These are phyloP conservation scores for Arthrobotrys entomopaga DNA, from an alignment of 2,329 filamentous ascomycete species.

Conservation along the genomic window DNA sequence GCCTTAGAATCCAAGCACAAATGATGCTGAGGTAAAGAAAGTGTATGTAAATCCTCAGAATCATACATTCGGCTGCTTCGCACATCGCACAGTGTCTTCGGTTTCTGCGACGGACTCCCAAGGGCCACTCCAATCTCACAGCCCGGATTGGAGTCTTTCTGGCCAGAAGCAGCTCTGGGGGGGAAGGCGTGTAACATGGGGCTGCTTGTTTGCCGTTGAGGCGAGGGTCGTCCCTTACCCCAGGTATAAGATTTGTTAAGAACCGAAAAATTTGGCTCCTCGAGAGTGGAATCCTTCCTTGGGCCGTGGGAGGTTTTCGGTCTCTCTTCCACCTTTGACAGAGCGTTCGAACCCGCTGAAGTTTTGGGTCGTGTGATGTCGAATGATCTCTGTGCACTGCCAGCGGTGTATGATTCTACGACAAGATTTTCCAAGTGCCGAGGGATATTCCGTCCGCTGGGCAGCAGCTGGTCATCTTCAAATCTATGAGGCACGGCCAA, in stretches of 20 bases:
- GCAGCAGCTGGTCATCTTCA: conserved; percentile 35
- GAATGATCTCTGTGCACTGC: conserved; percentile 31
- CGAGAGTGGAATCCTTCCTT: conserved; percentile 35
- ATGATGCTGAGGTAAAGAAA: conserved; percentile 42
- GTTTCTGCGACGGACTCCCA: conserved; percentile 71
- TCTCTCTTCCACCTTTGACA: conserved; percentile 24
- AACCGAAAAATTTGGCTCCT: conserved; percentile 48
- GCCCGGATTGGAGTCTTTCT: conserved; percentile 17
- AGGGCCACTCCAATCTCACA: conserved; percentile 75
- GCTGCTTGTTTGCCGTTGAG: conserved; percentile 26
- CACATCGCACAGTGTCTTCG: conserved; percentile 39
- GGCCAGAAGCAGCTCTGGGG: conserved; percentile 34
- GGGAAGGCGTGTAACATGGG: conserved; percentile 51
- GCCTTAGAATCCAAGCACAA: conserved; percentile 33
- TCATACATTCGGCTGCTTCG: conserved; percentile 45
- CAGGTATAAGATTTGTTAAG: conserved; percentile 49
- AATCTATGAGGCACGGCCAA: conserved; percentile 27
- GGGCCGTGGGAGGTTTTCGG: conserved; percentile 48
- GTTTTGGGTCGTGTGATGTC: conserved; percentile 44
- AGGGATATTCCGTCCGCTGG: conserved; percentile 25
- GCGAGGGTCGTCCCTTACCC: conserved; percentile 28
- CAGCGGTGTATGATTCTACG: conserved; percentile 22
- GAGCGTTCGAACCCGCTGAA: conserved; percentile 6
- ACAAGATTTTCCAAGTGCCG: conserved; percentile 24
- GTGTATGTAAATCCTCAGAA: conserved; percentile 12